phyloP scores from a whole-genome alignment of 2,329 filamentous ascomycete species.

The Ophiognomonia clavigignenti-juglandacearum region DNA sequence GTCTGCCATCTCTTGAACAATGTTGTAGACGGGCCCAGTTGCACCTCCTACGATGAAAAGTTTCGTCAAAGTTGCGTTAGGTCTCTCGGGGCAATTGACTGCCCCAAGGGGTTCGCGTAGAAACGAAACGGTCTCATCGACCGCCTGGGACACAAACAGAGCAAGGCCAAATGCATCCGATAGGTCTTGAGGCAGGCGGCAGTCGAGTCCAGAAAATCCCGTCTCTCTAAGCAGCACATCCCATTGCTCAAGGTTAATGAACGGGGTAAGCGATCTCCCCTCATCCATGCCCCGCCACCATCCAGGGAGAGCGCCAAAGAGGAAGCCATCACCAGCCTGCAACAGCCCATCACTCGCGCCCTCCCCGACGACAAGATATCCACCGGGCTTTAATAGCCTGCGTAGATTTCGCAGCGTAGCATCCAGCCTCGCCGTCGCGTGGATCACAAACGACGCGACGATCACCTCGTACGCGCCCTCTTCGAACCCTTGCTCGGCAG shows the following conservation, averaged over 20 bases:
- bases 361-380: slow-evolving; percentile 24
- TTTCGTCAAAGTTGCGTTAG: background rate
- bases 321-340: too few species aligned
- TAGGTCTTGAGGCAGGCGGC: background rate
- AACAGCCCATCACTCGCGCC: background rate
- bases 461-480: slow-evolving; percentile 26
- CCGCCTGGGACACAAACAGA: slow-evolving; percentile 2
- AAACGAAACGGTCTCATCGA: background rate
- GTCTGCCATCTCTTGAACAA: background rate
- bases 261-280: background rate
- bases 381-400: slow-evolving; percentile 29
- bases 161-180: background rate
- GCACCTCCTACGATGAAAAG: background rate
- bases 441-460: slow-evolving; percentile 27
- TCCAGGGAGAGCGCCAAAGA: slow-evolving; percentile 8
- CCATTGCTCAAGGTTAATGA: background rate
- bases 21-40: background rate
- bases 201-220: background rate
- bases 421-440: slow-evolving; percentile 22
- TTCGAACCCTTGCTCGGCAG: slow-evolving; percentile 25
- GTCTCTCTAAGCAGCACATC: background rate
- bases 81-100: background rate
- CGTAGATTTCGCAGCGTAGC: slow-evolving; percentile 22
- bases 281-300: slow-evolving; percentile 4
- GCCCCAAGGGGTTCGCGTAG: background rate